Evolutionary conservation across 1,284 basidiomycete species (phyloP), one percentile per base, ranked within the genome.

Genomic region (Puccinia hordei): DNA sequence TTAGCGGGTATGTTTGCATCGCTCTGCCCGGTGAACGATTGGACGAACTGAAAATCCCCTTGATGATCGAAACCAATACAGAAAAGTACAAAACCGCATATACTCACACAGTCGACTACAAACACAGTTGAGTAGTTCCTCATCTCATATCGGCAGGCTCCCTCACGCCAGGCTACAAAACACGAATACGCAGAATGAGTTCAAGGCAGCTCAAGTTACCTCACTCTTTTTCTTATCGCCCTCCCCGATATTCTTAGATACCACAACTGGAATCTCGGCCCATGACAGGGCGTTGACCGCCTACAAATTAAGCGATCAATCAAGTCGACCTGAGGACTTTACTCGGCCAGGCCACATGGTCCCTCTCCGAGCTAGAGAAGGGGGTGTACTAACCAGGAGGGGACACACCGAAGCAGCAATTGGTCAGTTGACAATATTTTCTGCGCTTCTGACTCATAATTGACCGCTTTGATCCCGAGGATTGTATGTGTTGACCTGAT

Each of bases 261-360:
- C 93, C 0, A 92, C 94, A 0, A 99, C 97, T 12, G 97, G 97
- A 49, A 99, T 99, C 84, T 97, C 94, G 68, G 96, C 97, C 3
- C 91, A 94, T 86, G 96, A 99, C 87, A 91, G 97, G 81, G 91
- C 93, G 8, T 88, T 95, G 79, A 96, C 95, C 10, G 93, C 90
- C 0, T 90, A 93, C 57, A 91, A 92, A 79, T 90, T 98, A 44
- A 92, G 95, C 33, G 83, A 83, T 87, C 89, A 61, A 82, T 85
- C 63, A 84, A 82, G 89, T n/a, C 85, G 84, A 1, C 86, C 92
- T n/a, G 87, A 88, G 8, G 92, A 97, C 83, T 98, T 99, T 85
- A 91, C 91, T 1, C 90, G 95, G 41, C 97, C 97, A 3, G 97
- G 97, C 1, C 97, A 99, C 85, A 89, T 98, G 89, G 94, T 98